These are phyloP conservation scores for Pseudocercospora pini-densiflorae DNA, from an alignment of 2,329 filamentous ascomycete species.

Conservation along the genomic window DNA sequence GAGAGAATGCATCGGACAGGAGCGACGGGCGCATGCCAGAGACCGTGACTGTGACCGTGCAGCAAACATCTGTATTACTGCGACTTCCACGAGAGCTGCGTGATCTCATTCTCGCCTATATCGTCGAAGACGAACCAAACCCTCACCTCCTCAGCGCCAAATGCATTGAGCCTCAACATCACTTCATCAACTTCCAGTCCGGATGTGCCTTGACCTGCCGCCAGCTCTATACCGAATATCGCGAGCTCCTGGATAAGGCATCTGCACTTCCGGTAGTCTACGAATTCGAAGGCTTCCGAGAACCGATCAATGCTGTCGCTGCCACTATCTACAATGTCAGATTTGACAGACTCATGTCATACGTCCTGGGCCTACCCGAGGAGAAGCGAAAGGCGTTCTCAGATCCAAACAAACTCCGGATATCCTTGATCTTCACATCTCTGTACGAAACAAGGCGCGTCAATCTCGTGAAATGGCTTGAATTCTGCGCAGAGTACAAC, in stretches of 20 bases:
- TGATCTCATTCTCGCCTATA: conserved; percentile 14
- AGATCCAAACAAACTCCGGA: not conserved
- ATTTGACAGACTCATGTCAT: not conserved
- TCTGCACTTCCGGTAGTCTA: not conserved
- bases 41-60: not conserved
- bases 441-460: not conserved
- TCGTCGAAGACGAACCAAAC: not conserved
- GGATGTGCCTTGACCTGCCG: not conserved
- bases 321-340: not conserved
- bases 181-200: not conserved
- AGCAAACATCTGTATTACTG: not conserved
- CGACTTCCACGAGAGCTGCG: conserved; percentile 18
- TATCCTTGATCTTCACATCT: not conserved
- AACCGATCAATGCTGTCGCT: not conserved
- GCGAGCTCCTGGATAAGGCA: not conserved
- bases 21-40: not conserved
- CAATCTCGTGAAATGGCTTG: not conserved
- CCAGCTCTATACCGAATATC: not conserved
- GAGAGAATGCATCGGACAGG: not conserved
- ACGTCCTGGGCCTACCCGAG: not conserved
- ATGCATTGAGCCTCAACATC: not conserved
- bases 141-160: not conserved
- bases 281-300: not conserved
- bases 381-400: not conserved
- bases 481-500: not conserved